Conservation (phyloP, 306 rosid species). For the Betula pendula region DNA sequence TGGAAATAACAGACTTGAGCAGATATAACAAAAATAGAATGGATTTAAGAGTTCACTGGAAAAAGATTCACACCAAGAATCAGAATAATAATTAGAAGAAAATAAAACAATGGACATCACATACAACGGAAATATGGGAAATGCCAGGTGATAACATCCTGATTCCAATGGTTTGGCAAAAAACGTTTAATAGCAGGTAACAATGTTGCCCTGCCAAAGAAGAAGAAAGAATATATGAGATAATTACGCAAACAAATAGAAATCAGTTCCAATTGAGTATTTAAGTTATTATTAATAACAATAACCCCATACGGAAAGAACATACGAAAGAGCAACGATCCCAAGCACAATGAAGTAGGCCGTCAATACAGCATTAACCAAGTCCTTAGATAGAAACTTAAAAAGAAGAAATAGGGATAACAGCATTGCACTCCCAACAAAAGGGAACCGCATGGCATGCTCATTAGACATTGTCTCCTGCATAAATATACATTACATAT, state of each 20-base stretch:
- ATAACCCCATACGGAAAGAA: constrained; percentile 21
- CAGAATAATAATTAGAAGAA: background rate
- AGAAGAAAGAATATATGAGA: constrained; percentile 21
- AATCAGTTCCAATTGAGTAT: constrained; percentile 5
- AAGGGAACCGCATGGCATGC: constrained; percentile 99
- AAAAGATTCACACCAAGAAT: constrained; percentile 15
- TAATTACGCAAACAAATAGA: constrained; percentile 7
- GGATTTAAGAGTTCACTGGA: constrained; percentile 8
- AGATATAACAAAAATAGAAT: background rate
- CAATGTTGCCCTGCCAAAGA: constrained; percentile 78
- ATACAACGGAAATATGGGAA: constrained; percentile 89
- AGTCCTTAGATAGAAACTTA: constrained; percentile 96
- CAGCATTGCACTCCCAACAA: constrained; percentile 99
- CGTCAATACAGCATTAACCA: constrained; percentile 96
- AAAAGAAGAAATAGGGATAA: constrained; percentile 91
- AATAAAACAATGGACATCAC: constrained; percentile 31
- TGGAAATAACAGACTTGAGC: constrained; percentile 5
- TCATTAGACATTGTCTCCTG: constrained; percentile 99
- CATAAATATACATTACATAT: constrained; percentile 31
- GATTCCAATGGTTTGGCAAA: constrained; percentile 81
- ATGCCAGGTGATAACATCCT: constrained; percentile 61
- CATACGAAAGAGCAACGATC: constrained; percentile 95
- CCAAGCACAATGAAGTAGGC: constrained; percentile 95
- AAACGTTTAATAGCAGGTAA: constrained; percentile 80
- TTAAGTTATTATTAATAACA: background rate